Evolutionary conservation across 1,284 basidiomycete genomes (phyloP).

Genomic region (Rhodotorula sp.): DNA sequence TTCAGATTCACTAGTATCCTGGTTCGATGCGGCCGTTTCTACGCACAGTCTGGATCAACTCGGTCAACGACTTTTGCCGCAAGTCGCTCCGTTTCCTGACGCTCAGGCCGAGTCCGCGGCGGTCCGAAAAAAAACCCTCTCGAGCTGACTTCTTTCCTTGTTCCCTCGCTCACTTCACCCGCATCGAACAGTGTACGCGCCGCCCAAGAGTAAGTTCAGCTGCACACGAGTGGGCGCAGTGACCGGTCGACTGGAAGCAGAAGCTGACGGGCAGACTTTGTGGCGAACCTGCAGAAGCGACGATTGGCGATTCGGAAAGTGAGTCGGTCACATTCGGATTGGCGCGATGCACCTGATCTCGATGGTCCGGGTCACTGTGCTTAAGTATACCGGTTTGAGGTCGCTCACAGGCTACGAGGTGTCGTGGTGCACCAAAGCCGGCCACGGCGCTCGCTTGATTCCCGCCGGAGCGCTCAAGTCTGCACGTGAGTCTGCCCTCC

Average conservation of each 20-base stretch:
- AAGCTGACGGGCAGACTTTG: neutral
- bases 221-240: neutral
- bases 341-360: too few relatives aligned
- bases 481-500: slow-evolving; percentile 54
- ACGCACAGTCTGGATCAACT: slow-evolving; percentile 16
- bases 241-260: too few relatives aligned
- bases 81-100: neutral
- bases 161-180: neutral
- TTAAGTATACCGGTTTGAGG: neutral
- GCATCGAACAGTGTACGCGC: slow-evolving; percentile 1
- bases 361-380: too few relatives aligned
- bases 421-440: slow-evolving; percentile 67
- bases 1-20: too few relatives aligned
- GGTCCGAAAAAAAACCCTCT: neutral
- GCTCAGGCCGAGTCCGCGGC: neutral
- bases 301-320: slow-evolving; percentile 65
- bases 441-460: slow-evolving; percentile 56
- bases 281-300: slow-evolving; percentile 43
- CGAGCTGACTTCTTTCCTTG: neutral
- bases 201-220: neutral
- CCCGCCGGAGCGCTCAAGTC: slow-evolving; percentile 55
- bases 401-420: slow-evolving; percentile 55
- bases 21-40: too few relatives aligned
- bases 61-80: slow-evolving; percentile 33
- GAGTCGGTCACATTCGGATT: neutral